Base-by-base conservation (phyloP, 805 yeast genomes). In the Spathaspora hagerdaliae region DNA sequence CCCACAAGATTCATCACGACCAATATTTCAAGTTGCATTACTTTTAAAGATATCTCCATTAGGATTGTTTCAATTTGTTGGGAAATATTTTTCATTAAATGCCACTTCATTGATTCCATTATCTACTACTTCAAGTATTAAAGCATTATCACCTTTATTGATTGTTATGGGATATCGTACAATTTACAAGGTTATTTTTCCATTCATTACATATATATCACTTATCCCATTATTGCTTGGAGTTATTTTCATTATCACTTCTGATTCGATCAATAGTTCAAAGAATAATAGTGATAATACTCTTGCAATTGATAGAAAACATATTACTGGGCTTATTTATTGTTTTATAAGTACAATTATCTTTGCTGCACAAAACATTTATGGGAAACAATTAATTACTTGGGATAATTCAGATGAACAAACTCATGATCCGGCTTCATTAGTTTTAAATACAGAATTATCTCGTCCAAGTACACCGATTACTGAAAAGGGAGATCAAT, bases 331-430 rank as follows among this genome's bases (percentile, higher is more conserved):
- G 6, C 64, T 87, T n/a, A 29, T 77, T 2, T 84, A 77, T 57
- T 92, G 96, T 10, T 65, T 83, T 8, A 48, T 80, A 29, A 81
- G 94, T 5, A 77, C 91, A 41, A 60, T 85, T 7, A 79, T 88
- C 14, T 89, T 90, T 69, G 96, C 92, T 5, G 78, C 82, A 2
- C 96, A 89, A 58, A 89, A 89, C 59, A 86, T 90, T 38, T 89
- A 87, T 63, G 90, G 94, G 34, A 90, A 90, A 65, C 83, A 81
- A 51, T 81, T 90, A 35, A 78, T 89, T 50, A 87, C 72, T 1
- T 66, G 73, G 73, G 91, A 33, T 64, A 56, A 53, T 33, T 13
- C 41, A n/a, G 34, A 36, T 31, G 19, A 9, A n/a, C 38, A 40
- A 6, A 42, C 46, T 2, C 42, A 38, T 14, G 52, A 54, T 27